phyloP scores from a whole-genome alignment of 2,329 filamentous ascomycete genomes.

The Aspergillus novofumigatus region DNA sequence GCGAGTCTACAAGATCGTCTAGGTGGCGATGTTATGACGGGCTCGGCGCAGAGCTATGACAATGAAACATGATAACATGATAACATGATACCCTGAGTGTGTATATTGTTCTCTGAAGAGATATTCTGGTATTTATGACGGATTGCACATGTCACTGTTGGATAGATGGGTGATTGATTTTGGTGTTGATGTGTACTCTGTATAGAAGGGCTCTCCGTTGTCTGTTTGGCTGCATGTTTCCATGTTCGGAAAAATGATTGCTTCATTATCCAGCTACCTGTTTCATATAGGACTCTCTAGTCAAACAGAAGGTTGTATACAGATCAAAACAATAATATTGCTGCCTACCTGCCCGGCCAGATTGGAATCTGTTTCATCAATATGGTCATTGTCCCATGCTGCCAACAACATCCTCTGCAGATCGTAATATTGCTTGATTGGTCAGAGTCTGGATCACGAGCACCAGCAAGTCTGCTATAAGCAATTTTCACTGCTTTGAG shows the following conservation, averaged over 20 bases:
- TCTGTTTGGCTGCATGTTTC: background rate
- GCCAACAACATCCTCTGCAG: too few relatives aligned
- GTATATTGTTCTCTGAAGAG: background rate
- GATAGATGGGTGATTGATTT: background rate
- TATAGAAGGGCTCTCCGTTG: background rate
- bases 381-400: background rate
- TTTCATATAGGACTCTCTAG: background rate
- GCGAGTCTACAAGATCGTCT: conserved; percentile 76
- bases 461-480: background rate
- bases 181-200: background rate
- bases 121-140: background rate
- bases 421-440: too few relatives aligned
- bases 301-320: background rate
- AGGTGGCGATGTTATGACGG: conserved; percentile 3
- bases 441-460: background rate
- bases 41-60: background rate
- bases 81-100: conserved; percentile 9
- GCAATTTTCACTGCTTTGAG: too few relatives aligned
- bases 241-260: background rate
- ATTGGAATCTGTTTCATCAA: background rate
- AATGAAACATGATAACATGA: conserved; percentile 7
- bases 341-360: background rate
- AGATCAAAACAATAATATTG: too few relatives aligned
- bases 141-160: background rate
- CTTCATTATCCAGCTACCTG: background rate